phyloP scores from a whole-genome alignment of 805 yeast species.

The Wickerhamomyces xylosicus region DNA sequence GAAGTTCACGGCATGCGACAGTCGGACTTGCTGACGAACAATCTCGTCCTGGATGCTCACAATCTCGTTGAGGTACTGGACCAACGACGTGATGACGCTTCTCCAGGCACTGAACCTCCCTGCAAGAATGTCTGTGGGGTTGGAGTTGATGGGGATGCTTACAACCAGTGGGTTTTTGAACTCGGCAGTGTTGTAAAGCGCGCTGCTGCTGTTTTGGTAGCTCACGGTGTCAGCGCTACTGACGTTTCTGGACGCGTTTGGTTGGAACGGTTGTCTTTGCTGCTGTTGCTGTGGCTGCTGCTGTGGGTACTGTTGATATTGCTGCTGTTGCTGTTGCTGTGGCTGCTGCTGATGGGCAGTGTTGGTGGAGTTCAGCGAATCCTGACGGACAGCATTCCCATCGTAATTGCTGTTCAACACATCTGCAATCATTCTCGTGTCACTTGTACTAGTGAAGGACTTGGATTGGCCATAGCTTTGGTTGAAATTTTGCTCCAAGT shows the following conservation, averaged over 20 bases:
- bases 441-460: conserved; percentile 27
- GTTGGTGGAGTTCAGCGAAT: background rate
- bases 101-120: conserved; percentile 84
- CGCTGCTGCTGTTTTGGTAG: conserved; percentile 2
- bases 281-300: conserved; percentile 4
- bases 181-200: conserved; percentile 19
- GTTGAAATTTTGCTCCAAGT: conserved; percentile 29
- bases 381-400: background rate
- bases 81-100: conserved; percentile 60
- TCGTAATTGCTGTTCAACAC: conserved; percentile 3
- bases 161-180: conserved; percentile 39
- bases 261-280: conserved; percentile 3
- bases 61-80: conserved; percentile 67
- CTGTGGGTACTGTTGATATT: conserved; percentile 7
- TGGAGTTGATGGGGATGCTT: conserved; percentile 46
- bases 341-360: conserved; percentile 7
- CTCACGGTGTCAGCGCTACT: background rate
- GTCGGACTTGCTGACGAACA: conserved; percentile 68
- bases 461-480: conserved; percentile 24
- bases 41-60: conserved; percentile 84
- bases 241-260: conserved; percentile 2
- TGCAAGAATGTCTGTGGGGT: conserved; percentile 84
- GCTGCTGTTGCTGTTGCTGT: conserved; percentile 7
- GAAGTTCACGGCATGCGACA: conserved; percentile 65
- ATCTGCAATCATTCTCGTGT: conserved; percentile 15